Percentiles rank a stretch among this genome's conserved stretches.
Conservation (phyloP, 768 basidiomycete genomes). For the Termitomyces sp. region DNA sequence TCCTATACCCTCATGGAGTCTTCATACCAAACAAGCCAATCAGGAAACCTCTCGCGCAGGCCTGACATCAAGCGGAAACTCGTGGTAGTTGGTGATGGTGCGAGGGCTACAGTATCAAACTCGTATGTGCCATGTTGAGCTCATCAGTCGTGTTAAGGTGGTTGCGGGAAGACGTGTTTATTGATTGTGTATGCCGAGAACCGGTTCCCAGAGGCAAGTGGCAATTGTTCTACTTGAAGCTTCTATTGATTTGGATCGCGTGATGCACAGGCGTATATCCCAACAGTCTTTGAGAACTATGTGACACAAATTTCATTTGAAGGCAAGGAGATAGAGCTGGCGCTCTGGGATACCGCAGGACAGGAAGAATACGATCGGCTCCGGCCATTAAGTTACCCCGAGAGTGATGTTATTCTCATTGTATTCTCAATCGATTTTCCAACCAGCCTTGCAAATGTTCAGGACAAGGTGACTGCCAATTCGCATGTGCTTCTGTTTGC, state of each 20-base stretch:
- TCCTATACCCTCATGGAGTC: conserved; percentile 21
- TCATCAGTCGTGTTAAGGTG: conserved; percentile 42
- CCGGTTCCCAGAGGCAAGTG: conserved; percentile 84
- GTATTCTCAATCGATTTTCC: conserved; percentile 95
- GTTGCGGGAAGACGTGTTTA: conserved; percentile 91
- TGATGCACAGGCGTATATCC: conserved; percentile 72
- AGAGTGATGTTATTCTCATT: conserved; percentile 88
- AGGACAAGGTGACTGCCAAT: conserved; percentile 64
- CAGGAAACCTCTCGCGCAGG: conserved; percentile 35
- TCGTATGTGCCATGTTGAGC: conserved; percentile 4
- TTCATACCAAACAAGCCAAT: conserved; percentile 20
- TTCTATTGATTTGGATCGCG: conserved; percentile 15
- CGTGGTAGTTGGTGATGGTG: conserved; percentile 86
- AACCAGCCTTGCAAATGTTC: conserved; percentile 83
- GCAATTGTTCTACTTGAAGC: conserved; percentile 4
- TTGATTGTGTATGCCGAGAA: conserved; percentile 97
- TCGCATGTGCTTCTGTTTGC: background rate
- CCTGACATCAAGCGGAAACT: conserved; percentile 85
- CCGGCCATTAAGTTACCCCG: conserved; percentile 81
- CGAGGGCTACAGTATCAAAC: conserved; percentile 20
- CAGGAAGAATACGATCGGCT: conserved; percentile 96
- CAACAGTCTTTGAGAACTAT: conserved; percentile 94
- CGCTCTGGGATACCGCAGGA: conserved; percentile 98
- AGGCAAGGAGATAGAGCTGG: conserved; percentile 86
- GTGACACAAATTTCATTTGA: conserved; percentile 84